phyloP scores from a whole-genome alignment of 1,284 basidiomycete species.

The Sporisorium sorghi region DNA sequence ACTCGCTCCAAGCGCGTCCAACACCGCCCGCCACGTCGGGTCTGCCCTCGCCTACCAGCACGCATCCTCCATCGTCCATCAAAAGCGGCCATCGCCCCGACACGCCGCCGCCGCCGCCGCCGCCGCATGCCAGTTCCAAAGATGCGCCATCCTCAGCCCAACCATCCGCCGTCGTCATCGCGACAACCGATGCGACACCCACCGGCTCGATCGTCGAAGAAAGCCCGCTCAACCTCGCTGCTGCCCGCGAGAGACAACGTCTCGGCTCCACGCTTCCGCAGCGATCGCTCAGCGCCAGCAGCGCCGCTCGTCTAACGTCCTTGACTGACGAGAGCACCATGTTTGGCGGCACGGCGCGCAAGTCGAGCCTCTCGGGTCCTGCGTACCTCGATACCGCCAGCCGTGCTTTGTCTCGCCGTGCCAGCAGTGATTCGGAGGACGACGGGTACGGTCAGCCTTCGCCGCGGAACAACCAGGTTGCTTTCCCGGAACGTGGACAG shows the following conservation, averaged over 20 bases:
- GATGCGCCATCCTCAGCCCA: neutral
- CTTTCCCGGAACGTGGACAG: conserved; percentile 2
- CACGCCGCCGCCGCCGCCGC: conserved; percentile 18
- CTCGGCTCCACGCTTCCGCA: conserved; percentile 33
- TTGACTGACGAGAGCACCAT: conserved; percentile 52
- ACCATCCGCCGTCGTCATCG: neutral
- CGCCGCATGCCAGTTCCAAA: neutral
- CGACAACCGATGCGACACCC: conserved; percentile 31
- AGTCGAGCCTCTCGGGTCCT: conserved; percentile 15
- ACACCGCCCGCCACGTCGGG: conserved; percentile 60
- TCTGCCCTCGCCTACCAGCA: conserved; percentile 43
- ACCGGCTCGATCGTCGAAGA: conserved; percentile 40
- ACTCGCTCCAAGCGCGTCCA: conserved; percentile 57
- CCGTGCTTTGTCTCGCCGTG: conserved; percentile 7
- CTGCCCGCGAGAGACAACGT: conserved; percentile 43
- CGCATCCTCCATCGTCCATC: conserved; percentile 46
- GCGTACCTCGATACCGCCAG: conserved; percentile 17
- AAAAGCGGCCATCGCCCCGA: conserved; percentile 32
- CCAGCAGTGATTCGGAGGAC: conserved; percentile 44
- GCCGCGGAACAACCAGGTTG: conserved; percentile 20
- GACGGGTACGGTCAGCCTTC: conserved; percentile 58
- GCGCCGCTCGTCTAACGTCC: conserved; percentile 38
- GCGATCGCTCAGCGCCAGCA: conserved; percentile 44
- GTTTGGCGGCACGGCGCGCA: conserved; percentile 39
- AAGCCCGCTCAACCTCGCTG: conserved; percentile 45